Percentiles rank a stretch among this genome's conserved stretches.
Conservation (phyloP, 768 basidiomycete genomes). For the Coprinopsis strossmayeri region DNA sequence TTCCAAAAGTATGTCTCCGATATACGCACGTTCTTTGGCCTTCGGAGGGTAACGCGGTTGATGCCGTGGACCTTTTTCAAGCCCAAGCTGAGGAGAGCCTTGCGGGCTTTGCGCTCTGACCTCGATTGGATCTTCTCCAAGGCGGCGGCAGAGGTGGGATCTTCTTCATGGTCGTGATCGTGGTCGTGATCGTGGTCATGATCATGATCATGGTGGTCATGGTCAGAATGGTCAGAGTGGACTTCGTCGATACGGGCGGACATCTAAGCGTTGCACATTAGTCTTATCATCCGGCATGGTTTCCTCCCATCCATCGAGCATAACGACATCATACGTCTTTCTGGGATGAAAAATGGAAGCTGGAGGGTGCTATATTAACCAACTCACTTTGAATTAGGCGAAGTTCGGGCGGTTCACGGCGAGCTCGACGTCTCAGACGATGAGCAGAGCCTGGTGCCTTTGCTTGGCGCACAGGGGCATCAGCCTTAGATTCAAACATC, state of each 20-base stretch:
- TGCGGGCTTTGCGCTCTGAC: conserved; percentile 92
- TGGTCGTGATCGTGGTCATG: conserved; percentile 43
- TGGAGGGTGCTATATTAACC: not conserved
- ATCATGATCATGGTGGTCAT: conserved; percentile 47
- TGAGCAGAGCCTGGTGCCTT: conserved; percentile 20
- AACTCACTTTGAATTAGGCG: conserved; percentile 11
- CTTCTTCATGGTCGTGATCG: conserved; percentile 38
- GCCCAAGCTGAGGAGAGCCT: conserved; percentile 86
- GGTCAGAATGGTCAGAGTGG: conserved; percentile 71
- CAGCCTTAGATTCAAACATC: conserved; percentile 18
- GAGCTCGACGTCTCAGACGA: conserved; percentile 32
- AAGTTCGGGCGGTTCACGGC: conserved; percentile 8
- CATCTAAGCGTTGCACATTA: conserved; percentile 44
- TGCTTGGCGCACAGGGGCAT: conserved; percentile 25
- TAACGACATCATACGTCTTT: not conserved
- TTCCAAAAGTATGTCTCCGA: too few relatives aligned
- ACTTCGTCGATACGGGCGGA: conserved; percentile 83
- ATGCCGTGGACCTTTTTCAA: conserved; percentile 90
- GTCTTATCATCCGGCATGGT: conserved; percentile 23
- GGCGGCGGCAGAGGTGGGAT: conserved; percentile 76
- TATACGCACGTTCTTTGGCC: conserved; percentile 85
- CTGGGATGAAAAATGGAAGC: not conserved
- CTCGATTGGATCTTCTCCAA: conserved; percentile 93
- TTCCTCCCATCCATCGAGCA: conserved; percentile 28
- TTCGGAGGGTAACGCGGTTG: conserved; percentile 89